Evolutionary conservation across 192 early-diverging fungal genomes (phyloP).

Genomic region (Entomortierella lignicola): DNA sequence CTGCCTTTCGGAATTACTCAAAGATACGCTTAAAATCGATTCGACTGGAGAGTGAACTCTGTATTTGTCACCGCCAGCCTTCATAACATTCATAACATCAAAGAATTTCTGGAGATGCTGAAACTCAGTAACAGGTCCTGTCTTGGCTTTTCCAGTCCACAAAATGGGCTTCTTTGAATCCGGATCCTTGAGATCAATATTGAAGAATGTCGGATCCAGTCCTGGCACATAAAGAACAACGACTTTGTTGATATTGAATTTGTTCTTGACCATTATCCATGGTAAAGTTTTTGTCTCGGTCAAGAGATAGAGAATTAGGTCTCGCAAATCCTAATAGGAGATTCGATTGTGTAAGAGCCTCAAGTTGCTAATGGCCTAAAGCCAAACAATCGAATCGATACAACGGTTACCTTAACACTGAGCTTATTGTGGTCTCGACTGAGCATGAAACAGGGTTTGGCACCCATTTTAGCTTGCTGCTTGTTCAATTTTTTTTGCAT

Average conservation of each 20-base stretch:
- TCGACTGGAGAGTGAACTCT: slow-evolving; percentile 19
- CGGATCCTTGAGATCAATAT: slow-evolving; percentile 26
- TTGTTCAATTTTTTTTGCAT: slow-evolving; percentile 28
- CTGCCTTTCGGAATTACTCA: slow-evolving; percentile 32
- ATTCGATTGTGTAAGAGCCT: neutral
- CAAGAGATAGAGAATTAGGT: slow-evolving; percentile 36
- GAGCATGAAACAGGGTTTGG: slow-evolving; percentile 39
- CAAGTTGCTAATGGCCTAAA: neutral
- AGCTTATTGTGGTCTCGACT: slow-evolving; percentile 32
- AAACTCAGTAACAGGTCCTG: slow-evolving; percentile 36
- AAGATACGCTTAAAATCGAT: slow-evolving; percentile 21
- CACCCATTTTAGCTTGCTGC: slow-evolving; percentile 13
- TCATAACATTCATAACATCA: slow-evolving; percentile 38
- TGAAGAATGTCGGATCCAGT: slow-evolving; percentile 36
- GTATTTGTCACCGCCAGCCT: slow-evolving; percentile 42
- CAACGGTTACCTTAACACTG: slow-evolving; percentile 30
- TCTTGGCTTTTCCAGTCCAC: slow-evolving; percentile 14
- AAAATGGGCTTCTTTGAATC: slow-evolving; percentile 16
- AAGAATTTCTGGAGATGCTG: slow-evolving; percentile 25
- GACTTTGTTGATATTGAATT: slow-evolving; percentile 47
- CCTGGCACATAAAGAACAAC: slow-evolving; percentile 35
- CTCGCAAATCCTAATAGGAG: slow-evolving; percentile 27
- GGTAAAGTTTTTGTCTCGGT: slow-evolving; percentile 39
- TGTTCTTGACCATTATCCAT: slow-evolving; percentile 54
- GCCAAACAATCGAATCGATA: neutral